These are phyloP conservation scores for Coccomyxa subellipsoidea DNA, from an alignment of 163 green algal species.

Conservation along the genomic window DNA sequence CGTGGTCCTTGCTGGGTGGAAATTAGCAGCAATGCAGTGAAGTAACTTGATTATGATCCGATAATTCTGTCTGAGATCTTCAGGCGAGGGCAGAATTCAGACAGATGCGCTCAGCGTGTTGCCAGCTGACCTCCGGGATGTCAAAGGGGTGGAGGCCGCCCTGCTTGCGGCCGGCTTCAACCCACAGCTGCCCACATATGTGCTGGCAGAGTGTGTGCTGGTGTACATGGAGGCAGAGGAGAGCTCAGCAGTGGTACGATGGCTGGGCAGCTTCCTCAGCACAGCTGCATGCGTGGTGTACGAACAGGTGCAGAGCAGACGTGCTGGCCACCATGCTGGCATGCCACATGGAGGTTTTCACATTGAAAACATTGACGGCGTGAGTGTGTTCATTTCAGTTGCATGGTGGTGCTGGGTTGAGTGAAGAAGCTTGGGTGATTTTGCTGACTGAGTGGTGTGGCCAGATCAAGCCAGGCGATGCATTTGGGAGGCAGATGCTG, in stretches of 20 bases:
- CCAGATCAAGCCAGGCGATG: slow-evolving; percentile 78
- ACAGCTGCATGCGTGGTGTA: slow-evolving; percentile 62
- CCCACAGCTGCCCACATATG: slow-evolving; percentile 65
- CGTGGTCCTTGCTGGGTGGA: too few species aligned
- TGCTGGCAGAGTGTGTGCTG: slow-evolving; percentile 91
- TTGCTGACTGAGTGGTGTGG: too few species aligned
- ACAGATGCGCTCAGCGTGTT: slow-evolving; percentile 54
- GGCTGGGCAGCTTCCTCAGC: slow-evolving; percentile 45
- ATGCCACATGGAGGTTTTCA: too few species aligned
- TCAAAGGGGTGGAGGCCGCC: slow-evolving; percentile 31
- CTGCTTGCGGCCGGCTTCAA: slow-evolving; percentile 59
- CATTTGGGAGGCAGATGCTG: slow-evolving; percentile 93
- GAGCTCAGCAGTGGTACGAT: slow-evolving; percentile 51
- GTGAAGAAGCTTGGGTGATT: too few species aligned
- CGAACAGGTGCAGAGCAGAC: slow-evolving; percentile 51
- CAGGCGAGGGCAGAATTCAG: slow-evolving; percentile 21
- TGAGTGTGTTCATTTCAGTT: too few species aligned
- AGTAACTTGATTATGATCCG: too few species aligned
- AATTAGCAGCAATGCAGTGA: too few species aligned
- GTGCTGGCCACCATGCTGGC: too few species aligned
- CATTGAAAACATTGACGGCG: too few species aligned
- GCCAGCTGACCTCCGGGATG: slow-evolving; percentile 64
- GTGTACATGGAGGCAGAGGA: slow-evolving; percentile 86
- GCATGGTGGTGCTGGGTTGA: too few species aligned
- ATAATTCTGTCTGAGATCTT: background rate